phyloP scores from a whole-genome alignment of 2,329 filamentous ascomycete species.

The Teratosphaeria gauchensis region DNA sequence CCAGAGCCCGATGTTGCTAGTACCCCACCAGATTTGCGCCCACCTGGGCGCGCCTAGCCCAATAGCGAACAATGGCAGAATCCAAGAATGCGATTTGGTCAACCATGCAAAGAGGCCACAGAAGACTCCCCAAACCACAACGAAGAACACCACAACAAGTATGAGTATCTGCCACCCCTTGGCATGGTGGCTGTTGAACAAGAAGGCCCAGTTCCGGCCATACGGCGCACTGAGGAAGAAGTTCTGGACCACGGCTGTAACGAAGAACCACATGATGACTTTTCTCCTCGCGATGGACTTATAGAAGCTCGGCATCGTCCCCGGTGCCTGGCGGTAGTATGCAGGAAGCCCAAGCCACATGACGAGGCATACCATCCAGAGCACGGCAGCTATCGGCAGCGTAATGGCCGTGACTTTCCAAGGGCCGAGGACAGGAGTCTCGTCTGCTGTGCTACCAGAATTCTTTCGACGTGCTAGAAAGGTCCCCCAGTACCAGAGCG shows the following conservation, averaged over 20 bases:
- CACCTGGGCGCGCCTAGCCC: too few relatives aligned
- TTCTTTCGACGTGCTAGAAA: constrained; percentile 25
- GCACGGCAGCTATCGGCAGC: constrained; percentile 44
- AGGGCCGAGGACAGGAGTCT: constrained; percentile 1
- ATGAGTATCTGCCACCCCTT: constrained; percentile 42
- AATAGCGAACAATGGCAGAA: too few relatives aligned
- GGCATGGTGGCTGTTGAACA: constrained; percentile 48
- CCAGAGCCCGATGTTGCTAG: too few relatives aligned
- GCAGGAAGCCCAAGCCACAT: constrained; percentile 52
- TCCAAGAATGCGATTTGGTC: too few relatives aligned
- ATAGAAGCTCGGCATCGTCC: constrained; percentile 56
- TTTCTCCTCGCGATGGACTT: constrained; percentile 49
- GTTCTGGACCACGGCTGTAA: constrained; percentile 54
- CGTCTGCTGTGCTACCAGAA: constrained; percentile 32
- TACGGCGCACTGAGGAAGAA: constrained; percentile 57
- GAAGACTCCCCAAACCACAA: too few relatives aligned
- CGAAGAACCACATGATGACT: constrained; percentile 56
- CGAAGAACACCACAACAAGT: too few relatives aligned
- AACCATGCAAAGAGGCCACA: too few relatives aligned
- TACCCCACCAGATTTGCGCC: too few relatives aligned
- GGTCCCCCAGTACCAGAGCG: constrained; percentile 57
- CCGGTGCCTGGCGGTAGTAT: constrained; percentile 54
- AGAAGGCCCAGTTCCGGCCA: constrained; percentile 55
- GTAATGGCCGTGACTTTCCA: constrained; percentile 36
- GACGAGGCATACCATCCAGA: constrained; percentile 45